Evolutionary conservation across 352 stramenopile genomes (phyloP).

Genomic region (Pythium rhizo-oryzae): DNA sequence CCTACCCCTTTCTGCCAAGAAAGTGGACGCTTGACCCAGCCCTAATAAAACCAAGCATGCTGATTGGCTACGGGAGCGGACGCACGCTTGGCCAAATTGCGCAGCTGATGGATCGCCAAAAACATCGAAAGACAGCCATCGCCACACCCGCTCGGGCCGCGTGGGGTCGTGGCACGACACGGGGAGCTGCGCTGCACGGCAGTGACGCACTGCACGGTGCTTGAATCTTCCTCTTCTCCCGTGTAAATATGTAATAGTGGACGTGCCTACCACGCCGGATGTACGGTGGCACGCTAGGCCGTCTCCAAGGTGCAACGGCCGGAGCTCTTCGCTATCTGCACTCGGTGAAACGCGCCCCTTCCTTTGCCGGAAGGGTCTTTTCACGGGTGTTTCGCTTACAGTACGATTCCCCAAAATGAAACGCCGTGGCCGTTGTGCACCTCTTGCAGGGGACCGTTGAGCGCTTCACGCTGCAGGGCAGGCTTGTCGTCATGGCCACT

Average conservation of each 20-base stretch:
- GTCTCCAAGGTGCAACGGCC: no score
- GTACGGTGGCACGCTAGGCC: no score
- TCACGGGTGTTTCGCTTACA: constrained; percentile 5
- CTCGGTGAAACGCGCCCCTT: no score
- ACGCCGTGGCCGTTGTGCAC: constrained; percentile 9
- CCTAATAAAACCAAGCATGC: not conserved
- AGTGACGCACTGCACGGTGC: no score
- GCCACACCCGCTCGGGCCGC: no score
- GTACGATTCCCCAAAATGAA: not conserved
- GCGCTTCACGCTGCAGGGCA: no score
- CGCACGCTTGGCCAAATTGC: not conserved
- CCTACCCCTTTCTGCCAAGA: not conserved
- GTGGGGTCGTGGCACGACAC: no score
- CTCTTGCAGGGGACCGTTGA: not conserved
- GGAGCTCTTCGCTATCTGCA: no score
- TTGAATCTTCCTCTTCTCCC: not conserved
- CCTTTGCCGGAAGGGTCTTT: no score
- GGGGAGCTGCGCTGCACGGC: no score
- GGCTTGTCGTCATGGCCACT: not conserved
- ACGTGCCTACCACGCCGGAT: no score
- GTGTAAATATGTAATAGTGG: no score
- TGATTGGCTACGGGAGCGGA: constrained; percentile 3
- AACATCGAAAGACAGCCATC: constrained; percentile 8
- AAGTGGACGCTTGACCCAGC: not conserved
- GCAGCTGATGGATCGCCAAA: not conserved